Conservation (phyloP, 331 rosid species). For the Quercus tomentella region DNA sequence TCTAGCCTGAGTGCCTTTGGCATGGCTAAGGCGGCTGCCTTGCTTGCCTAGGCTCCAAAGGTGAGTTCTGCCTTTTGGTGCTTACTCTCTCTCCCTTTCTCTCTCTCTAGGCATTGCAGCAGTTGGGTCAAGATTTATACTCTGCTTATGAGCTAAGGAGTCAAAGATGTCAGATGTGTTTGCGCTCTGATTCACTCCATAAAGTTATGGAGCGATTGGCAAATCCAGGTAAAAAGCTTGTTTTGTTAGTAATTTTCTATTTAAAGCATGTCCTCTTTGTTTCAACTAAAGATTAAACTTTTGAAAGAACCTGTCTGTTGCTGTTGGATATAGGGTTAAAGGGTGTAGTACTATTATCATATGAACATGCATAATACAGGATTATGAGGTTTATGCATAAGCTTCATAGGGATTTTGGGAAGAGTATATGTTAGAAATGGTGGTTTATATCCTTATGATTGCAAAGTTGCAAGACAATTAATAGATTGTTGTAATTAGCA, state of each 20-base stretch:
- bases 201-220: conserved; percentile 98
- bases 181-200: conserved; percentile 81
- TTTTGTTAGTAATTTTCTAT: background rate
- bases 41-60: too few relatives aligned
- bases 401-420: background rate
- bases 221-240: conserved; percentile 49
- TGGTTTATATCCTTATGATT: background rate
- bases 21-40: too few relatives aligned
- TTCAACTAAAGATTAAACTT: background rate
- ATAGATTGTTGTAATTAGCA: background rate
- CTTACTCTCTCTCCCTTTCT: conserved; percentile 5
- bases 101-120: conserved; percentile 83
- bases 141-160: conserved; percentile 64
- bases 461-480: background rate
- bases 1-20: too few relatives aligned
- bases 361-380: background rate
- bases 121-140: conserved; percentile 73
- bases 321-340: background rate
- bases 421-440: background rate
- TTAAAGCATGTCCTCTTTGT: background rate
- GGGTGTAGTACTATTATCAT: too few relatives aligned
- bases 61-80: conserved; percentile 2
- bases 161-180: conserved; percentile 97
- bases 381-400: background rate
- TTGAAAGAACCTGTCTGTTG: background rate